A percentile compares a stretch with the other conserved stretches of the same genome.
Evolutionary conservation across 768 basidiomycete genomes (phyloP).

Genomic region (Psilocybe subaeruginosa): DNA sequence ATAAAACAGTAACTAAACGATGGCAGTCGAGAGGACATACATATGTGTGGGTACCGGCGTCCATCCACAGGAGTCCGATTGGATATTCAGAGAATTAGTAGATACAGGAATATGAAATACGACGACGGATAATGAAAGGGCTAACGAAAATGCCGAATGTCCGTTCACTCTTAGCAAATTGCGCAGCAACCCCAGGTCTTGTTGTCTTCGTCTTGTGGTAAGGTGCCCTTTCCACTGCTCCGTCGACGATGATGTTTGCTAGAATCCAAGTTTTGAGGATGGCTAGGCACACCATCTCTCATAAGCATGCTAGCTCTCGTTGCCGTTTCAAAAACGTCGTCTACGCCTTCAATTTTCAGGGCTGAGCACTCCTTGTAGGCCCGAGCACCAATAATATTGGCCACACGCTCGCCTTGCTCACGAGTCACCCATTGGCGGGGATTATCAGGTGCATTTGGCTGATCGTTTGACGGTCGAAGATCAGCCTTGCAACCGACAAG

Average conservation of each 20-base stretch:
- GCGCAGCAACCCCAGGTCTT: conserved; percentile 74
- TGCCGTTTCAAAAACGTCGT: conserved; percentile 97
- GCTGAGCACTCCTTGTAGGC: conserved; percentile 96
- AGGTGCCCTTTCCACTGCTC: conserved; percentile 49
- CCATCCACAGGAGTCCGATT: conserved; percentile 27
- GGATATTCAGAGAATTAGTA: conserved; percentile 18
- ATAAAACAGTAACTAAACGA: conserved; percentile 28
- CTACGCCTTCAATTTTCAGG: conserved; percentile 88
- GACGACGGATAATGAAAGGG: conserved; percentile 9
- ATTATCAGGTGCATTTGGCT: conserved; percentile 48
- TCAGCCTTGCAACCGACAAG: conserved; percentile 98
- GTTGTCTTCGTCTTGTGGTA: conserved; percentile 47
- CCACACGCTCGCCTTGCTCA: conserved; percentile 81
- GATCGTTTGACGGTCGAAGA: conserved; percentile 64
- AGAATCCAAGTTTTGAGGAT: conserved; percentile 37
- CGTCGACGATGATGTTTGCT: conserved; percentile 54
- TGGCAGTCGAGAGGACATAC: conserved; percentile 22
- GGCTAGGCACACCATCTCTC: conserved; percentile 74
- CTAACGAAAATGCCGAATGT: conserved; percentile 7
- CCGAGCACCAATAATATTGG: conserved; percentile 84
- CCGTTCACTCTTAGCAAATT: conserved; percentile 47
- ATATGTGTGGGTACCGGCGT: conserved; percentile 21
- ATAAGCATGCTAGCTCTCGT: conserved; percentile 97
- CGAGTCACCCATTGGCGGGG: conserved; percentile 66
- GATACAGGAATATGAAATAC: conserved; percentile 14